Conservation (phyloP, 1,139 yeast genomes). For the Kurtzmaniella quercitrusa region DNA sequence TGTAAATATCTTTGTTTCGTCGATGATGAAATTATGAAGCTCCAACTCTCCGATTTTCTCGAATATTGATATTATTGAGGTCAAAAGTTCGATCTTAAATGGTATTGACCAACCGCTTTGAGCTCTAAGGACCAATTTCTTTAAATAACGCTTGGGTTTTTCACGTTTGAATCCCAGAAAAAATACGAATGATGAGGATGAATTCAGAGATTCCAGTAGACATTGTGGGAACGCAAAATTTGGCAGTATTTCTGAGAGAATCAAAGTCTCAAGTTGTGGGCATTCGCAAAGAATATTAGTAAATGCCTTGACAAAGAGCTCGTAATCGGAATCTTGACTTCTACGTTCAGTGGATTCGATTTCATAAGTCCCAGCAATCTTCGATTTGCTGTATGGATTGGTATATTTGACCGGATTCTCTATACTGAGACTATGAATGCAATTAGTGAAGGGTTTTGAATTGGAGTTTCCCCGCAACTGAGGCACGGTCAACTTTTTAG, state of each 20-base stretch:
- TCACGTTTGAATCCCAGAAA: slow-evolving; percentile 12
- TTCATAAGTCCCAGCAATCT: slow-evolving; percentile 38
- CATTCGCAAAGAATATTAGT: slow-evolving; percentile 25
- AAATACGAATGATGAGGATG: slow-evolving; percentile 7
- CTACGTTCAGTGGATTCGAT: slow-evolving; percentile 22
- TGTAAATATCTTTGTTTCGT: slow-evolving; percentile 18
- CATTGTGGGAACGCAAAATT: slow-evolving; percentile 44
- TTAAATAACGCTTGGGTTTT: slow-evolving; percentile 19
- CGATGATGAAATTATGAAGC: slow-evolving; percentile 47
- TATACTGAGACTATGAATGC: slow-evolving; percentile 23
- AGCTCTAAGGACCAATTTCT: slow-evolving; percentile 28
- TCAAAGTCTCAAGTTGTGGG: slow-evolving; percentile 26
- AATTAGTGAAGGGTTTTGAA: slow-evolving; percentile 16
- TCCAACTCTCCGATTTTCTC: slow-evolving; percentile 41
- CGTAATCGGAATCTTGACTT: slow-evolving; percentile 18
- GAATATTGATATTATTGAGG: slow-evolving; percentile 33
- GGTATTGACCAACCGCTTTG: slow-evolving; percentile 50
- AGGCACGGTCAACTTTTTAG: slow-evolving; percentile 14
- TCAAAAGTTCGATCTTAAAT: slow-evolving; percentile 32
- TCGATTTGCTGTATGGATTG: slow-evolving; percentile 21
- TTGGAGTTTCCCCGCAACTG: slow-evolving; percentile 30
- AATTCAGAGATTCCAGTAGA: slow-evolving; percentile 6
- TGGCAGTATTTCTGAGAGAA: slow-evolving; percentile 46
- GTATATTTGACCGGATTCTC: slow-evolving; percentile 32
- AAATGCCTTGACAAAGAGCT: slow-evolving; percentile 24